Percentiles rank a stretch among this genome's conserved stretches.
Evolutionary conservation across 768 basidiomycete species (phyloP).

Genomic region (Leucocoprinus sp.): DNA sequence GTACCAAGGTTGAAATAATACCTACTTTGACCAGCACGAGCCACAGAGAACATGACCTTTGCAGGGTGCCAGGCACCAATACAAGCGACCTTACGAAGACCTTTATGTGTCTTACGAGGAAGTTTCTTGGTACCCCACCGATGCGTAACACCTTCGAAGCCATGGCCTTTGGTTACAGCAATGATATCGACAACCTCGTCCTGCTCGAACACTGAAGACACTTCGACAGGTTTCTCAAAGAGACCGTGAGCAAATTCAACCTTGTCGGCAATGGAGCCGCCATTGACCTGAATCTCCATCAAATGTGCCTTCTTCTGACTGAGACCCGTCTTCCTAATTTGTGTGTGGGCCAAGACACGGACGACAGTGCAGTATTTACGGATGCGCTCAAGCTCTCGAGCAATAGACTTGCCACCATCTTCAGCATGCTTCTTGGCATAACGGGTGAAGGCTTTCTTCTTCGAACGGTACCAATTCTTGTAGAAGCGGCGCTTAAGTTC

Average conservation of each 20-base stretch:
- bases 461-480: slow-evolving; percentile 99
- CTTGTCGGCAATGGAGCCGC: slow-evolving; percentile 93
- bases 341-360: slow-evolving; percentile 98
- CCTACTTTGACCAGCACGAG: slow-evolving; percentile 98
- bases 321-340: slow-evolving; percentile 96
- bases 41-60: slow-evolving; percentile 99
- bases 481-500: slow-evolving; percentile 99
- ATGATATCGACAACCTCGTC: slow-evolving; percentile 96
- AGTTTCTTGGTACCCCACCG: slow-evolving; percentile 99
- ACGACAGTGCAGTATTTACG: slow-evolving; percentile 99
- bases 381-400: slow-evolving; percentile 97
- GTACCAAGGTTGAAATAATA: slow-evolving; percentile 14
- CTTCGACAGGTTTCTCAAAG: slow-evolving; percentile 94
- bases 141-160: slow-evolving; percentile 98
- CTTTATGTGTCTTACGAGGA: slow-evolving; percentile 98
- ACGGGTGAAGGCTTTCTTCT: slow-evolving; percentile 99
- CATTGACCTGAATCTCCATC: slow-evolving; percentile 99
- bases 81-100: slow-evolving; percentile 99
- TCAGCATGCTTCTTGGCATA: slow-evolving; percentile 99
- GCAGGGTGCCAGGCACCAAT: slow-evolving; percentile 98
- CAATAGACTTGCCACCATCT: slow-evolving; percentile 83
- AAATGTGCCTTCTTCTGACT: slow-evolving; percentile 99
- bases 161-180: slow-evolving; percentile 98
- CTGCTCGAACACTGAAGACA: slow-evolving; percentile 85
- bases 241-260: slow-evolving; percentile 89